A percentile compares a stretch with the other conserved stretches of the same genome.
Conservation (phyloP, 2,329 filamentous ascomycete genomes). For the Monilinia polystroma region DNA sequence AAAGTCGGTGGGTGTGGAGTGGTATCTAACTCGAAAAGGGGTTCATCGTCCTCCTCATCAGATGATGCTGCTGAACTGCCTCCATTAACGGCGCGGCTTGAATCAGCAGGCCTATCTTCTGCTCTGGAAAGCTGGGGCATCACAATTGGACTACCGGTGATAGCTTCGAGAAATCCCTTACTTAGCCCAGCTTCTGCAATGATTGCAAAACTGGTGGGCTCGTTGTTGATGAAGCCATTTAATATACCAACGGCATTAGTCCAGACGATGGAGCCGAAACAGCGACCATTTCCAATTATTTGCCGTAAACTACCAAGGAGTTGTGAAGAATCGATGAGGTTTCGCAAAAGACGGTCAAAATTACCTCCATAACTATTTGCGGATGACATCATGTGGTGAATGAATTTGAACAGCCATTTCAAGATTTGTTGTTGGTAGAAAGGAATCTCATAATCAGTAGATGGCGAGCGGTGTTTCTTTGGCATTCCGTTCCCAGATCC, state of each 20-base stretch:
- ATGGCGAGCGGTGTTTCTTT: constrained; percentile 69
- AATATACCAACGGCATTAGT: constrained; percentile 89
- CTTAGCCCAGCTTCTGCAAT: constrained; percentile 93
- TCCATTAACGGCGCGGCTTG: constrained; percentile 16
- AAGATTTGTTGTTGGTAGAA: constrained; percentile 92
- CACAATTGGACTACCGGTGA: constrained; percentile 55
- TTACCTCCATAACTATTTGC: constrained; percentile 68
- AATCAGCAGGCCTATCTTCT: constrained; percentile 25
- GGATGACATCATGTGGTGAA: constrained; percentile 91
- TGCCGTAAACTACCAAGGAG: constrained; percentile 75
- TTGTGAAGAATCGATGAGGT: constrained; percentile 89
- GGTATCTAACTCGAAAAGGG: constrained; percentile 39
- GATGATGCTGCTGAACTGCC: constrained; percentile 23
- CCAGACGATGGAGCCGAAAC: constrained; percentile 93
- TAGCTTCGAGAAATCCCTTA: constrained; percentile 77
- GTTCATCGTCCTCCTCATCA: constrained; percentile 41
- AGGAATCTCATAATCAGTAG: constrained; percentile 90
- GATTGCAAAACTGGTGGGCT: constrained; percentile 94
- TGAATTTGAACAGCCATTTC: constrained; percentile 92
- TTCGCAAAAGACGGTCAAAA: constrained; percentile 85
- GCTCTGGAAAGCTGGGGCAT: constrained; percentile 38
- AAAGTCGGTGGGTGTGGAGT: constrained; percentile 55
- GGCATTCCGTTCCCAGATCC: constrained; percentile 70
- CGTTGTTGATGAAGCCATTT: constrained; percentile 96
- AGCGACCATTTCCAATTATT: constrained; percentile 74